Conservation (phyloP, 441 rosid species). For the Erodium chrysanthum region DNA sequence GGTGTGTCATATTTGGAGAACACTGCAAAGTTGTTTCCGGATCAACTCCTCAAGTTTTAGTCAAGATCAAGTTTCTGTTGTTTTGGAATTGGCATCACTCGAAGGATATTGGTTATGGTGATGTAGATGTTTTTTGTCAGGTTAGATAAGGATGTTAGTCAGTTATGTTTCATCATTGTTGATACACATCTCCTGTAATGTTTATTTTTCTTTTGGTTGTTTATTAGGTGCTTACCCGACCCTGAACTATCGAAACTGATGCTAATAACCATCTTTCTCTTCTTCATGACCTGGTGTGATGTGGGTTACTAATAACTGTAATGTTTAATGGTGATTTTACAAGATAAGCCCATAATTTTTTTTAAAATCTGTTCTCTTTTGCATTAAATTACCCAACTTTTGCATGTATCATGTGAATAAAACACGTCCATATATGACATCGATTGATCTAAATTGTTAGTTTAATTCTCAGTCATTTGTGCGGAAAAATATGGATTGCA, state of each 20-base stretch:
- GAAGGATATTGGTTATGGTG: constrained; percentile 80
- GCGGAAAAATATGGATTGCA: too few species aligned
- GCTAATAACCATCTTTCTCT: constrained; percentile 67
- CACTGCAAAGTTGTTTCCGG: constrained; percentile 60
- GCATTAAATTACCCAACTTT: too few species aligned
- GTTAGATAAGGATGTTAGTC: constrained; percentile 31
- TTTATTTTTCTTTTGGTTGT: constrained; percentile 7
- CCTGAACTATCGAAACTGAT: constrained; percentile 70
- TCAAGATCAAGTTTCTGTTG: constrained; percentile 64
- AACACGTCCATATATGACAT: too few species aligned
- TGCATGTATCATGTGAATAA: too few species aligned
- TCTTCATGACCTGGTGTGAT: constrained; percentile 66
- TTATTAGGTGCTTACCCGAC: constrained; percentile 76
- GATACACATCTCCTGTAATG: constrained; percentile 12
- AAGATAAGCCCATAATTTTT: too few species aligned
- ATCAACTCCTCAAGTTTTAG: constrained; percentile 48
- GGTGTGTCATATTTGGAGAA: constrained; percentile 83
- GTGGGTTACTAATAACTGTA: too few species aligned
- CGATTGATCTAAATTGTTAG: too few species aligned
- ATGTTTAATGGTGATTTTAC: too few species aligned
- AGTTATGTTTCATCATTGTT: neutral
- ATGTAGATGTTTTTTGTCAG: constrained; percentile 66
- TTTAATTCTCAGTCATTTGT: too few species aligned
- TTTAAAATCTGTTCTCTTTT: too few species aligned
- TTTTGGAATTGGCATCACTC: constrained; percentile 66